Evolutionary conservation across 148 eudicot genomes (phyloP).

Genomic region (Nyssa sinensis): DNA sequence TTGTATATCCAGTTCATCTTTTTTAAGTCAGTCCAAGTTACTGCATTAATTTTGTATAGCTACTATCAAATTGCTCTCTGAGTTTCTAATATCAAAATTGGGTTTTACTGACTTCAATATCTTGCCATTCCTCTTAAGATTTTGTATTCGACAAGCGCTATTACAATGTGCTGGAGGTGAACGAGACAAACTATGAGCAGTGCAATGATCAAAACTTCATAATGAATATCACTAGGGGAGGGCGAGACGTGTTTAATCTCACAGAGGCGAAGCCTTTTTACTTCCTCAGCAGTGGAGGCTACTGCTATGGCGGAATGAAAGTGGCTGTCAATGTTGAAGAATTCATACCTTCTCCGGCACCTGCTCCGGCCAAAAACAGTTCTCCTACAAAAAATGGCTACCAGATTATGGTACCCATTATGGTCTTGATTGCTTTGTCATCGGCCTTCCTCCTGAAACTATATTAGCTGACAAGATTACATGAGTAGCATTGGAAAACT

Average conservation of each 20-base stretch:
- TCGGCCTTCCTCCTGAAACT: conserved; percentile 5
- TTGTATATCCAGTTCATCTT: no score
- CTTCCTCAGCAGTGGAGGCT: conserved; percentile 61
- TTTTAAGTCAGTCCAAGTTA: no score
- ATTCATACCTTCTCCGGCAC: conserved; percentile 25
- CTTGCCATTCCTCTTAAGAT: conserved; percentile 21
- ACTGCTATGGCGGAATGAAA: conserved; percentile 58
- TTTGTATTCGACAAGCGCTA: conserved; percentile 54
- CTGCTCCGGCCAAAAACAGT: conserved; percentile 25
- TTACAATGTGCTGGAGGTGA: conserved; percentile 57
- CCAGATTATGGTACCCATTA: not conserved
- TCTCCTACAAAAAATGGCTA: not conserved
- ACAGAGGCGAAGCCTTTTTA: conserved; percentile 43
- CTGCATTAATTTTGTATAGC: not conserved
- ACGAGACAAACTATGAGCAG: conserved; percentile 42
- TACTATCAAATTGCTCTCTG: not conserved
- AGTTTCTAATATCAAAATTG: not conserved
- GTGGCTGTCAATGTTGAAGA: conserved; percentile 38
- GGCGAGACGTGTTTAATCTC: conserved; percentile 48
- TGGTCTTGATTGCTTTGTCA: not conserved
- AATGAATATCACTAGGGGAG: conserved; percentile 46
- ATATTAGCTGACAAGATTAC: not conserved
- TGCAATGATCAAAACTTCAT: conserved; percentile 44
- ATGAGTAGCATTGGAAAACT: not conserved
- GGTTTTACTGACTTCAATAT: not conserved